Conservation (phyloP, 768 basidiomycete genomes). For the Lactarius trivialis region DNA sequence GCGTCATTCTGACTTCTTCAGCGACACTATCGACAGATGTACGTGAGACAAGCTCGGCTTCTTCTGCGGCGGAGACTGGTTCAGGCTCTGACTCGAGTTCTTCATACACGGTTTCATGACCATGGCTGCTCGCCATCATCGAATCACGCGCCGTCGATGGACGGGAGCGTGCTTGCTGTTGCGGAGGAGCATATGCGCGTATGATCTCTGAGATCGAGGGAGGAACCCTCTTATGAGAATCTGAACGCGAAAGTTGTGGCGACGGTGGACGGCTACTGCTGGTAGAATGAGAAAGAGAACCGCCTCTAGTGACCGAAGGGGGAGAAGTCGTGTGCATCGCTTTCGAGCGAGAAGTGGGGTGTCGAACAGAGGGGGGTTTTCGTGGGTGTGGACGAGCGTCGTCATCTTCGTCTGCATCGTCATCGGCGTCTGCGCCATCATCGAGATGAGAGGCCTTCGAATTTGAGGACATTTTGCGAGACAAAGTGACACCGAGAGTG, state of each 20-base stretch:
- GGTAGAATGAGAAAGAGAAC: slow-evolving; percentile 6
- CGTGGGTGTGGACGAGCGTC: slow-evolving; percentile 3
- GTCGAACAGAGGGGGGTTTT: slow-evolving; percentile 25
- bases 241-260: slow-evolving; percentile 21
- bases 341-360: slow-evolving; percentile 22
- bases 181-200: slow-evolving; percentile 63
- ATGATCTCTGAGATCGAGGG: slow-evolving; percentile 90
- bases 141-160: slow-evolving; percentile 43
- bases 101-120: slow-evolving; percentile 43
- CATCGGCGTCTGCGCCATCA: slow-evolving; percentile 54
- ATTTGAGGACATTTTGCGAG: slow-evolving; percentile 28
- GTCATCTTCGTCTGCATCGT: slow-evolving; percentile 22
- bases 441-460: slow-evolving; percentile 31
- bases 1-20: slow-evolving; percentile 68
- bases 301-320: slow-evolving; percentile 1
- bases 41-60: slow-evolving; percentile 61
- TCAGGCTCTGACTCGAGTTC: slow-evolving; percentile 44
- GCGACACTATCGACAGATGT: slow-evolving; percentile 87
- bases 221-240: slow-evolving; percentile 41
- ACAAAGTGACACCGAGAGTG: slow-evolving; percentile 45
- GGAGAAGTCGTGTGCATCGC: slow-evolving; percentile 2
- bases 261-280: slow-evolving; percentile 22
- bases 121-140: slow-evolving; percentile 39
- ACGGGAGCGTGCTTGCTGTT: slow-evolving; percentile 44
- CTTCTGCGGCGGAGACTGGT: slow-evolving; percentile 46